Base-by-base conservation (phyloP, 2,329 filamentous ascomycete species). In the Xylariaceae sp. region DNA sequence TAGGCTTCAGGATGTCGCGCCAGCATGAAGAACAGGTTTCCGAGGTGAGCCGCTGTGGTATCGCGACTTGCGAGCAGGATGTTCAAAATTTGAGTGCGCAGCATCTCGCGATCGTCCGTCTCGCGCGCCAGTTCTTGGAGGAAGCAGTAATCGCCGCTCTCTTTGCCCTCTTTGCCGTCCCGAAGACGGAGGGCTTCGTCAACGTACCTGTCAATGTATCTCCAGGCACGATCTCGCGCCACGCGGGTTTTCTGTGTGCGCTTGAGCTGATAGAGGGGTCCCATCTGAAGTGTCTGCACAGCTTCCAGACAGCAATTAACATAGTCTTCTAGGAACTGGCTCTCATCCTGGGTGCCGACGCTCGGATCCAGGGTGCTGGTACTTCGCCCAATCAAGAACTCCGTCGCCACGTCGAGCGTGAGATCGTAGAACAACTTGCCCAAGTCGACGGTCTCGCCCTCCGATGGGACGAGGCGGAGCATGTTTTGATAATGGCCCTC, bases 1-100 rank as follows among this genome's bases (percentile, higher is more conserved):
- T 19, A 43, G 28, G 18, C 24, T 29, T 31, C 41, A 29, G 15
- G 32, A 30, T 16, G 28, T n/a, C 28, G 28, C 28, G 28, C 28
- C 28, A 29, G 9, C 9, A 9, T 29, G 28, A 29, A 29, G 28
- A 29, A 29, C 9, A 29, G n/a, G 28, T 29, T 29, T 9, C 28
- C 28, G 9, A 50, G 37, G 3, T 36, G 31, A 17, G 33, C 38
- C 2, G 36, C 45, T 4, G 45, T 51, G 1, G 43, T 46, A 24
- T 51, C 48, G 9, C 48, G 24, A n/a, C 48, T 42, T 9, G 48
- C 48, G 13, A 51, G 36, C 13, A 51, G 37, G 7, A 51, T 26
- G n/a, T 49, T 45, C 7, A 51, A 31, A 15, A 36, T 31, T 24
- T 48, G 43, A 19, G 42, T 37, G 3, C 41, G 24, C 15, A 48